Conservation (phyloP, 306 rosid genomes). For the Datisca glomerata region DNA sequence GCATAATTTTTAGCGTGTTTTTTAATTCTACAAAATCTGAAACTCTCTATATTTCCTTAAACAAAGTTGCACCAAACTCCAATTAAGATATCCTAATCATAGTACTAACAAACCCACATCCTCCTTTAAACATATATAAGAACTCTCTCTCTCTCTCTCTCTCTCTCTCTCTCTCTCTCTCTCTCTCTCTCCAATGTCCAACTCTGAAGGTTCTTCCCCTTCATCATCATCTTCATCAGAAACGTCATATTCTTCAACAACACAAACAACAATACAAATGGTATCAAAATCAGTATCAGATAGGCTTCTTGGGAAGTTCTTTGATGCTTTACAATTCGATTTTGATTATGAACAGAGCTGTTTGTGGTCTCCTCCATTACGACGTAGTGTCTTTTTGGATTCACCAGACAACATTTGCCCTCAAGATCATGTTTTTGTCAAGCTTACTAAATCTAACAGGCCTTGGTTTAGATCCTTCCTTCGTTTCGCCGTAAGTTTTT, state of each 20-base stretch:
- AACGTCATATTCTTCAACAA: conserved; percentile 7
- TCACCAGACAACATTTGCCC: conserved; percentile 21
- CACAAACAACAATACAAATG: conserved; percentile 22
- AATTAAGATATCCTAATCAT: too few species aligned
- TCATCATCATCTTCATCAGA: conserved; percentile 5
- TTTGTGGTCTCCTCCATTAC: conserved; percentile 53
- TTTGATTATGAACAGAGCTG: conserved; percentile 44
- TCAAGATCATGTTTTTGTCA: conserved; percentile 14
- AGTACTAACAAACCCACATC: too few species aligned
- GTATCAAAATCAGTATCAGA: conserved; percentile 47
- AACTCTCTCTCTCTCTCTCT: neutral
- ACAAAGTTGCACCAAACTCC: too few species aligned
- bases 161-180: neutral
- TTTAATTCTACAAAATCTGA: too few species aligned
- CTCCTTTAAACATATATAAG: too few species aligned
- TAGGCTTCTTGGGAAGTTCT: conserved; percentile 54
- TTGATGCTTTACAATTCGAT: conserved; percentile 38
- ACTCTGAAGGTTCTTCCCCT: conserved; percentile 9
- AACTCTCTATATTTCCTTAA: too few species aligned
- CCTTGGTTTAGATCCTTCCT: conserved; percentile 20
- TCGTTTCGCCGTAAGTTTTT: conserved; percentile 25
- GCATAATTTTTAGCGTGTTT: too few species aligned
- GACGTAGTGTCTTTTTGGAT: conserved; percentile 22
- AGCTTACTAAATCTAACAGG: conserved; percentile 23
- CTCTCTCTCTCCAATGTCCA: conserved; percentile 14